Evolutionary conservation across 441 rosid species (phyloP).

Genomic region (Daphne laureola): DNA sequence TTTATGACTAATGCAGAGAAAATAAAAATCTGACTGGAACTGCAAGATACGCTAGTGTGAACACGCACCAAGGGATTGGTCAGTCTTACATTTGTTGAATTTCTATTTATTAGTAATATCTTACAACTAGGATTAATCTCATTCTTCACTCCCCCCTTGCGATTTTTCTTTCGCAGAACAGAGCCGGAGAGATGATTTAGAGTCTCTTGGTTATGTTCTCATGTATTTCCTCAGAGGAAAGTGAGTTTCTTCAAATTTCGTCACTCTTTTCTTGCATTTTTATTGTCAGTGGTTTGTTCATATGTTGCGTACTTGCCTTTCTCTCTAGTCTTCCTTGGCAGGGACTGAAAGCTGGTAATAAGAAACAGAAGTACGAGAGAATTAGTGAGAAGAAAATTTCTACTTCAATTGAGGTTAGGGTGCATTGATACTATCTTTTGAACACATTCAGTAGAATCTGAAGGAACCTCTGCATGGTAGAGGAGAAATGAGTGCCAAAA

Average conservation of each 20-base stretch:
- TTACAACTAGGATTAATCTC: neutral
- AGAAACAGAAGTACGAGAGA: conserved; percentile 97
- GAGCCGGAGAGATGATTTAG: conserved; percentile 97
- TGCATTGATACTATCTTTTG: neutral
- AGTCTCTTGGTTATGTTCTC: conserved; percentile 96
- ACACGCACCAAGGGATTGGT: conserved; percentile 97
- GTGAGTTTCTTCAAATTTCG: conserved; percentile 26
- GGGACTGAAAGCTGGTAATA: conserved; percentile 95
- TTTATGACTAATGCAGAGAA: conserved; percentile 57
- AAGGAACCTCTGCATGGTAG: too few relatives aligned
- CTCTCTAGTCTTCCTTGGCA: conserved; percentile 96
- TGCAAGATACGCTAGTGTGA: conserved; percentile 99
- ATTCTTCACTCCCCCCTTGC: conserved; percentile 2
- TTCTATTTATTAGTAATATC: neutral
- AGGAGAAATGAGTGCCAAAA: too few relatives aligned
- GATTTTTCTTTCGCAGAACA: conserved; percentile 42
- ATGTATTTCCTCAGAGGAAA: conserved; percentile 96
- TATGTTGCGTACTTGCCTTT: conserved; percentile 9
- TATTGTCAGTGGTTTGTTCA: conserved; percentile 9
- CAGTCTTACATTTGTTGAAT: conserved; percentile 6
- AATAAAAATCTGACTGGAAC: conserved; percentile 96
- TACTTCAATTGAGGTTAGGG: conserved; percentile 85
- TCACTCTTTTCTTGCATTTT: conserved; percentile 12
- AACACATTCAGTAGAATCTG: too few relatives aligned
- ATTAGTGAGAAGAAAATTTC: conserved; percentile 97